Evolutionary conservation across 2,329 filamentous ascomycete species (phyloP).

Genomic region (Ophiostoma quercus): DNA sequence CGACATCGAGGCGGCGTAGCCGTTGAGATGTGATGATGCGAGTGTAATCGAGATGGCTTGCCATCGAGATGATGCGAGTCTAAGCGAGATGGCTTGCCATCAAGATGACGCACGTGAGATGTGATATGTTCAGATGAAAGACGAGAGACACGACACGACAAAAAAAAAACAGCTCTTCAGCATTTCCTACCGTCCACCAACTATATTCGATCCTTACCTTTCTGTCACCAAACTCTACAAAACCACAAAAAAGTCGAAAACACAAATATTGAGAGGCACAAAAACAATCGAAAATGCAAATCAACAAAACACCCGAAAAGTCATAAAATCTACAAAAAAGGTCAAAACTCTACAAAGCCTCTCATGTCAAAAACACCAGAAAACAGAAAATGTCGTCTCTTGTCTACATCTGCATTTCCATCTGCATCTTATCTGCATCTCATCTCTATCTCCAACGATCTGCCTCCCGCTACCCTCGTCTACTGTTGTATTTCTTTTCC

Average conservation of each 20-base stretch:
- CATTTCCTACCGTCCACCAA: conserved; percentile 12
- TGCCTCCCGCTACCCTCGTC: no score
- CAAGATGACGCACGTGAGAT: no score
- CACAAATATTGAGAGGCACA: not conserved
- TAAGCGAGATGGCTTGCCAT: no score
- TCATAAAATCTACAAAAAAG: not conserved
- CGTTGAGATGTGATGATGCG: not conserved
- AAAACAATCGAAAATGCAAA: not conserved
- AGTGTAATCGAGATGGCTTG: no score
- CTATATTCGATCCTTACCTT: conserved; percentile 14
- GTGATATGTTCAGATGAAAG: no score
- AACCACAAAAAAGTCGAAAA: conserved; percentile 2
- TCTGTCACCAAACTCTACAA: not conserved
- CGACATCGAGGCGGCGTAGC: not conserved
- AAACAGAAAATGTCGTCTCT: conserved; percentile 13
- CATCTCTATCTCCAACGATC: not conserved
- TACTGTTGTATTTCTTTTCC: not conserved
- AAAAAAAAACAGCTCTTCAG: conserved; percentile 13
- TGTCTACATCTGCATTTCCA: not conserved
- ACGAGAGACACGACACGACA: not conserved
- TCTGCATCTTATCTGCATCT: not conserved
- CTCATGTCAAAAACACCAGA: conserved; percentile 1
- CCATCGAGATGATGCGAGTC: no score
- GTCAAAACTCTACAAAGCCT: not conserved
- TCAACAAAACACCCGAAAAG: not conserved